Conservation (phyloP, 768 basidiomycete species). For the Boletales sp. region DNA sequence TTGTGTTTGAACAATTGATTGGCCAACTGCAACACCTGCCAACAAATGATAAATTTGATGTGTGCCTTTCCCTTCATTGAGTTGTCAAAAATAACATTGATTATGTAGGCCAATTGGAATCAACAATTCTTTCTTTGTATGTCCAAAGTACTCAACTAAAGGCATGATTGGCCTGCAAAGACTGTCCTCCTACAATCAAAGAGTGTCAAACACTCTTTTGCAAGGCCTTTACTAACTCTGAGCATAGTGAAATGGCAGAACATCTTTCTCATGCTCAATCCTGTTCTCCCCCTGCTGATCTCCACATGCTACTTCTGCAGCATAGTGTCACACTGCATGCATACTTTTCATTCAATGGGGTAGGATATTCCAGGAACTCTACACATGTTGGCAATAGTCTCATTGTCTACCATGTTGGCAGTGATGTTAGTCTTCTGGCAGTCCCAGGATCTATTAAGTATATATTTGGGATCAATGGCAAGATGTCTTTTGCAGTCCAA, state of each 20-base stretch:
- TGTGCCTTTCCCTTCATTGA: not conserved
- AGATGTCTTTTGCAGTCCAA: slow-evolving; percentile 5
- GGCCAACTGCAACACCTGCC: not conserved
- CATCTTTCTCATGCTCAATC: not conserved
- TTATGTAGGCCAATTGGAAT: not conserved
- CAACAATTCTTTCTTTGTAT: not conserved
- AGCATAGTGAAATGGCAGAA: not conserved
- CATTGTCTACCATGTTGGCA: not conserved
- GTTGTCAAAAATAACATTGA: not conserved
- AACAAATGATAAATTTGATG: not conserved
- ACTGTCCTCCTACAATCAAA: not conserved
- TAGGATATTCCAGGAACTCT: not conserved
- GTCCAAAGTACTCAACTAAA: not conserved
- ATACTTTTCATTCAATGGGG: not conserved
- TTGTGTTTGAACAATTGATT: not conserved
- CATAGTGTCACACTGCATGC: not conserved
- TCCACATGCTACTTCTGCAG: not conserved
- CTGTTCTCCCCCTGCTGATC: not conserved
- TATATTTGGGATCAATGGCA: not conserved
- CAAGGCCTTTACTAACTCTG: slow-evolving; percentile 6
- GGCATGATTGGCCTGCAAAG: not conserved
- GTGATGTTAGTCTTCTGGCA: not conserved
- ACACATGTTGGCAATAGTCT: slow-evolving; percentile 1
- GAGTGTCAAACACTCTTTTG: not conserved
- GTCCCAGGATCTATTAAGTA: slow-evolving; percentile 1